These are phyloP conservation scores for Cornus kousa DNA, from an alignment of 148 eudicot genomes.

Conservation along the genomic window DNA sequence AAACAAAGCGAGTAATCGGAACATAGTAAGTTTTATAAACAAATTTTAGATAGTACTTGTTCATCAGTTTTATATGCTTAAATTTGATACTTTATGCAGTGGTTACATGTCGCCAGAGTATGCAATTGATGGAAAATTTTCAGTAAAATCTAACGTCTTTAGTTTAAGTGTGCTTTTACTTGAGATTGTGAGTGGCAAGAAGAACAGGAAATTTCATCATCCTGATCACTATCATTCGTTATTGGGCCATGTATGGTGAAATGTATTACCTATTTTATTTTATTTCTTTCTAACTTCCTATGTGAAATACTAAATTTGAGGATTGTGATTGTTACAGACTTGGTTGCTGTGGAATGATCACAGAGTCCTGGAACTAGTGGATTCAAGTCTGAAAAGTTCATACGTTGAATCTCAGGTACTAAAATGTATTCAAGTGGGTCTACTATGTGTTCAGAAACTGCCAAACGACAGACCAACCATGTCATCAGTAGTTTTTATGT, in stretches of 20 bases:
- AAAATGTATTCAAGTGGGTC: slow-evolving; percentile 3
- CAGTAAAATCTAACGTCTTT: slow-evolving; percentile 36
- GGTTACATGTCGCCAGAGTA: slow-evolving; percentile 43
- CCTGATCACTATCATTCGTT: slow-evolving; percentile 19
- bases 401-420: no score
- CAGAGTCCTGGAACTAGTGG: background rate
- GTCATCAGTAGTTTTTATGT: slow-evolving; percentile 31
- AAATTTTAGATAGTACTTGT: no score
- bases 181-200: slow-evolving; percentile 35
- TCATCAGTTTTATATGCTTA: background rate
- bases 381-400: background rate
- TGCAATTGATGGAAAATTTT: slow-evolving; percentile 27
- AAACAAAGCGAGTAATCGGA: slow-evolving; percentile 20
- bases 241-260: slow-evolving; percentile 26
- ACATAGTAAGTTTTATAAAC: slow-evolving; percentile 14
- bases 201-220: slow-evolving; percentile 18
- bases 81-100: slow-evolving; percentile 8
- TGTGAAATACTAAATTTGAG: no score
- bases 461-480: slow-evolving; percentile 35
- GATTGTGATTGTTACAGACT: no score
- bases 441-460: slow-evolving; percentile 31
- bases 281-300: no score
- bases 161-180: slow-evolving; percentile 34
- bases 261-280: no score
- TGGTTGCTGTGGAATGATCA: no score